Evolutionary conservation across 441 rosid species (phyloP), one percentile per base, ranked within the genome.

Genomic region (Adansonia madagascariensis): DNA sequence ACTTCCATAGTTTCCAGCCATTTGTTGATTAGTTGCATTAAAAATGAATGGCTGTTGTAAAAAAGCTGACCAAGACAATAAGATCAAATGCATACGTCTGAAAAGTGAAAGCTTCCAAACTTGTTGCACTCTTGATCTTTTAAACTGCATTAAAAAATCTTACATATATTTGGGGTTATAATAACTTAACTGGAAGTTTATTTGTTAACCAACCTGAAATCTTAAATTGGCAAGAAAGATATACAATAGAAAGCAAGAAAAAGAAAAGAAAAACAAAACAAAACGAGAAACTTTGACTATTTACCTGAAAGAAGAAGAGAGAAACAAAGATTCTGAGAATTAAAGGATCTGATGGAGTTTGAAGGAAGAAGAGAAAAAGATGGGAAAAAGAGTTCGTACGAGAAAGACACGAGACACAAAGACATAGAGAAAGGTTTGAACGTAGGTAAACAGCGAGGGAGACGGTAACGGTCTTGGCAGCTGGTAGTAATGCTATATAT

Each of bases 381-480:
- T 71, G 31, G 57, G 18, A 43, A 4, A 67, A 15, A n/a, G 18
- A 17, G 71, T 3, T 18, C 14, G 22, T 20, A 20, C 20, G 60
- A 55, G 56, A 64, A 57, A 39, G 71, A 47, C 17, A 50, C 3
- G 55, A 64, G 41, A 17, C 24, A 39, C 22, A 63, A 61, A 71
- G 24, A 35, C 18, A 20, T 0, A 35, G 46, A 62, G 18, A 55
- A 10, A 67, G 11, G 41, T 22, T 43, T 66, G 64, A 41, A 76
- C 56, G 65, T 66, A 67, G 66, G 74, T 66, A 68, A 56, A 67
- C 55, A 69, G 73, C 81, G 79, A 62, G 18, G 24, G 22, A 39
- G 73, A 39, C 81, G 74, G 79, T 35, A 76, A 74, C 70, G 17
- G 69, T 68, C 74, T 63, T 27, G 41, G 56, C 43, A n/a, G 69